phyloP scores from a whole-genome alignment of 257 asterid species.

The Thymus quinquecostatus region DNA sequence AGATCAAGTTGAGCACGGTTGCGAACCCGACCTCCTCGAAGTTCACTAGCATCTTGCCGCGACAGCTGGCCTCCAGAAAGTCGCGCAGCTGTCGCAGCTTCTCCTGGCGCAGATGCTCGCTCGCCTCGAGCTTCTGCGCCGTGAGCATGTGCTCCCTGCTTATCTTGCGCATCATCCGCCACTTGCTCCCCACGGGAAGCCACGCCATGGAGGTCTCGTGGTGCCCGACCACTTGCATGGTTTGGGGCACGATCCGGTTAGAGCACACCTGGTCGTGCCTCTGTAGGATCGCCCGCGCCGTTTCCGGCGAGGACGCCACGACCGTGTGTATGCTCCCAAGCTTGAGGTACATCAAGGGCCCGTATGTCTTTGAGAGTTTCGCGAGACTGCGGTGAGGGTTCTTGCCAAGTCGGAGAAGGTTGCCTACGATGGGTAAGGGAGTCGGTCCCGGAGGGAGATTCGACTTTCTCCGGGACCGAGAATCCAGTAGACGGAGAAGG shows the following conservation, averaged over 20 bases:
- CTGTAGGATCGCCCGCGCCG: neutral
- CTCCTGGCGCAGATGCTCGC: conserved; percentile 34
- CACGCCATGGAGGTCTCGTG: no score
- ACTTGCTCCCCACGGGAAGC: conserved; percentile 1
- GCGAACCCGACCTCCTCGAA: conserved; percentile 29
- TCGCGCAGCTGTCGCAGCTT: conserved; percentile 26
- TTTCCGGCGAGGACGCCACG: neutral
- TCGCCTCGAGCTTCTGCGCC: conserved; percentile 12
- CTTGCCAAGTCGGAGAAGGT: neutral
- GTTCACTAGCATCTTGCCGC: neutral
- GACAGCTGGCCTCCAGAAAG: conserved; percentile 23
- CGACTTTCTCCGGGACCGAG: neutral
- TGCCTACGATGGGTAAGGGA: neutral
- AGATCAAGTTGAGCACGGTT: conserved; percentile 34
- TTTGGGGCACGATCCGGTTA: no score
- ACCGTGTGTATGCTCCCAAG: neutral
- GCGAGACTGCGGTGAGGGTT: neutral
- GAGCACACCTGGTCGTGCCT: neutral
- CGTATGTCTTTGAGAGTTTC: neutral
- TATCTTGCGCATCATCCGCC: conserved; percentile 32
- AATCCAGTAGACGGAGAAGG: neutral
- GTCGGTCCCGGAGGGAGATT: neutral
- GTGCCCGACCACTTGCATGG: no score
- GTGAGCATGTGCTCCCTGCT: conserved; percentile 32
- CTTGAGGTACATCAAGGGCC: neutral